Conservation (phyloP, 2,329 filamentous ascomycete genomes). For the Colletotrichum liaoningense region DNA sequence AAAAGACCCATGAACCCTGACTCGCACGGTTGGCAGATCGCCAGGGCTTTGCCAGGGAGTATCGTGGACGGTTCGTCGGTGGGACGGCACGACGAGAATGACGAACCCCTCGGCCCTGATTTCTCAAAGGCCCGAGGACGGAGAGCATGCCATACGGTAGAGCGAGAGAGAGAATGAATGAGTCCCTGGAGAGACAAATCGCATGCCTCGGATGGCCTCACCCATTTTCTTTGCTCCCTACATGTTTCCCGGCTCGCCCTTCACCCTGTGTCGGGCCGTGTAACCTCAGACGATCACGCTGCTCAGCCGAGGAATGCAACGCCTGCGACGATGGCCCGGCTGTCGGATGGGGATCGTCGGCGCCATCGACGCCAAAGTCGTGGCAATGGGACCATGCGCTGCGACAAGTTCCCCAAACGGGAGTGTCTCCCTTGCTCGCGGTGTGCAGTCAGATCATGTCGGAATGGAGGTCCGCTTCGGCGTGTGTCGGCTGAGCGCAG, state of each 20-base stretch:
- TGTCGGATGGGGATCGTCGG: constrained; percentile 18
- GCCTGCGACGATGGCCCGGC: background rate
- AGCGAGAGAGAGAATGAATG: background rate
- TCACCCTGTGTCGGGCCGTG: constrained; percentile 14
- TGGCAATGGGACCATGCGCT: constrained; percentile 27
- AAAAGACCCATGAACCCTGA: constrained; percentile 22
- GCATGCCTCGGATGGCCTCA: background rate
- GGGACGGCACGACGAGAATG: too few relatives aligned
- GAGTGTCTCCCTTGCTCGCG: background rate
- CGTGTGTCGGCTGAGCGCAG: background rate
- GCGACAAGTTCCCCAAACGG: background rate
- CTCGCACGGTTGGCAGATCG: background rate
- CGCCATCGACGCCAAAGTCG: constrained; percentile 11
- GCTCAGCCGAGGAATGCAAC: background rate
- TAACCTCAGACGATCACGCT: background rate
- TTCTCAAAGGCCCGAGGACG: too few relatives aligned
- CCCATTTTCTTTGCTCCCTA: background rate
- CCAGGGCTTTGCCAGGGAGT: background rate
- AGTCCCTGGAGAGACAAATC: background rate
- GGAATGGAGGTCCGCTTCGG: background rate
- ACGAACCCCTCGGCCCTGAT: too few relatives aligned
- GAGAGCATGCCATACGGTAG: too few relatives aligned
- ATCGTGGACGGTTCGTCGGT: background rate
- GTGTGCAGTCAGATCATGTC: background rate
- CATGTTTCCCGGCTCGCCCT: background rate